Conservation (phyloP, 768 basidiomycete genomes). For the Pleurotus sapidus region DNA sequence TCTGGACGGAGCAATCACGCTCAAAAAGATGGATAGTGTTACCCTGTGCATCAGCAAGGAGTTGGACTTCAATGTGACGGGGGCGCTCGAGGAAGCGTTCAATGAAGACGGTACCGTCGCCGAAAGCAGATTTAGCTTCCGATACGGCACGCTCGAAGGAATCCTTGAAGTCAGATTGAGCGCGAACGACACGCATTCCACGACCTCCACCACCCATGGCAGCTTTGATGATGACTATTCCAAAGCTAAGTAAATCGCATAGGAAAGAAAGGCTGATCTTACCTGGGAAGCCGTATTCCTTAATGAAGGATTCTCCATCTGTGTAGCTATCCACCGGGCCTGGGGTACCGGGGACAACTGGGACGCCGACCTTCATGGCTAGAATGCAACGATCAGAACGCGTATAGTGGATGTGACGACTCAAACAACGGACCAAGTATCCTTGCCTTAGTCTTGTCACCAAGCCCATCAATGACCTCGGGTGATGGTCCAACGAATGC, state of each 20-base stretch:
- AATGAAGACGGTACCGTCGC: slow-evolving; percentile 98
- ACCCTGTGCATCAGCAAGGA: slow-evolving; percentile 87
- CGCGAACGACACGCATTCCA: slow-evolving; percentile 98
- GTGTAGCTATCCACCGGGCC: slow-evolving; percentile 81
- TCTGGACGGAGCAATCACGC: slow-evolving; percentile 98
- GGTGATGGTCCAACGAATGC: slow-evolving; percentile 96
- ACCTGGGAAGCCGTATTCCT: slow-evolving; percentile 96
- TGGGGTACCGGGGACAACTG: slow-evolving; percentile 98
- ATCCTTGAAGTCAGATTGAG: slow-evolving; percentile 86
- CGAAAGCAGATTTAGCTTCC: slow-evolving; percentile 96
- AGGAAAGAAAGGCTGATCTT: slow-evolving; percentile 13
- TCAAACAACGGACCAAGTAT: slow-evolving; percentile 57
- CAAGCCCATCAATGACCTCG: slow-evolving; percentile 94
- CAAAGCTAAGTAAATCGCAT: not conserved
- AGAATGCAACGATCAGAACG: slow-evolving; percentile 5
- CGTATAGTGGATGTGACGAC: not conserved
- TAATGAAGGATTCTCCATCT: slow-evolving; percentile 85
- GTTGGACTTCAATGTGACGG: slow-evolving; percentile 95
- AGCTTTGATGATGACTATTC: slow-evolving; percentile 94
- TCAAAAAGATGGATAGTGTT: slow-evolving; percentile 99
- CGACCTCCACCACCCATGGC: slow-evolving; percentile 99
- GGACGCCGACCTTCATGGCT: slow-evolving; percentile 91
- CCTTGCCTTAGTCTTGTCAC: slow-evolving; percentile 98
- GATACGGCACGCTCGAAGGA: slow-evolving; percentile 90
- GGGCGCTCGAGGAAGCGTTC: slow-evolving; percentile 97